Evolutionary conservation across 228 moss, liverwort and hornwort genomes (phyloP).

Genomic region (Sphagnum magellanicum): DNA sequence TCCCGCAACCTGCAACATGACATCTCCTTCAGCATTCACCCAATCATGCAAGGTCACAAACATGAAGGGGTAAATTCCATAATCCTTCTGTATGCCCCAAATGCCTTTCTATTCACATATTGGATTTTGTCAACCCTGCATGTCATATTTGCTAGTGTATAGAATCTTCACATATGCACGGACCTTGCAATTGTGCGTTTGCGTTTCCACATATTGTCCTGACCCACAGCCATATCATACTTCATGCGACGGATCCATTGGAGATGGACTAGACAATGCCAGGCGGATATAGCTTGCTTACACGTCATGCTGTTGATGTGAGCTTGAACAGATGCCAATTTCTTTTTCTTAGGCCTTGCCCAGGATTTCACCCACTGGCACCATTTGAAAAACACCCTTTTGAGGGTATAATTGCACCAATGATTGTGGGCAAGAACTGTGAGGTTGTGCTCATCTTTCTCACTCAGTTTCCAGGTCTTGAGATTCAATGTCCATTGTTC

Average conservation of each 20-base stretch:
- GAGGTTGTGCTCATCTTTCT: constrained; percentile 66
- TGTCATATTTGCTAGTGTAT: background rate
- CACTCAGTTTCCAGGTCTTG: constrained; percentile 37
- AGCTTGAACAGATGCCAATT: constrained; percentile 65
- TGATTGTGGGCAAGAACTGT: constrained; percentile 46
- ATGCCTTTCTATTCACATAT: too few relatives aligned
- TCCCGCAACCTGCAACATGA: constrained; percentile 54
- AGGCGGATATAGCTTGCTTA: constrained; percentile 78
- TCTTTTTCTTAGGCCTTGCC: constrained; percentile 69
- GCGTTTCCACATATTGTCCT: constrained; percentile 49
- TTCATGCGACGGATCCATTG: constrained; percentile 86
- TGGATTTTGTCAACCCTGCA: too few relatives aligned
- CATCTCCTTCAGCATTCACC: constrained; percentile 6
- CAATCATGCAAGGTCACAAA: background rate
- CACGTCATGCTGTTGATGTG: constrained; percentile 79
- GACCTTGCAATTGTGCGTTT: constrained; percentile 48
- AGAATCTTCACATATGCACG: background rate
- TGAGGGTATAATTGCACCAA: constrained; percentile 30
- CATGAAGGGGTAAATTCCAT: too few relatives aligned
- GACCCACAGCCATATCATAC: constrained; percentile 57
- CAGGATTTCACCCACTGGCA: constrained; percentile 61
- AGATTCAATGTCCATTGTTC: constrained; percentile 41
- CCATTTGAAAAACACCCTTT: constrained; percentile 48
- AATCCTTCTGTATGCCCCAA: too few relatives aligned
- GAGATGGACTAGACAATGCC: constrained; percentile 75